These are phyloP conservation scores for Leishmania guyanensis DNA, from an alignment of 208 protist genomes.

Conservation along the genomic window DNA sequence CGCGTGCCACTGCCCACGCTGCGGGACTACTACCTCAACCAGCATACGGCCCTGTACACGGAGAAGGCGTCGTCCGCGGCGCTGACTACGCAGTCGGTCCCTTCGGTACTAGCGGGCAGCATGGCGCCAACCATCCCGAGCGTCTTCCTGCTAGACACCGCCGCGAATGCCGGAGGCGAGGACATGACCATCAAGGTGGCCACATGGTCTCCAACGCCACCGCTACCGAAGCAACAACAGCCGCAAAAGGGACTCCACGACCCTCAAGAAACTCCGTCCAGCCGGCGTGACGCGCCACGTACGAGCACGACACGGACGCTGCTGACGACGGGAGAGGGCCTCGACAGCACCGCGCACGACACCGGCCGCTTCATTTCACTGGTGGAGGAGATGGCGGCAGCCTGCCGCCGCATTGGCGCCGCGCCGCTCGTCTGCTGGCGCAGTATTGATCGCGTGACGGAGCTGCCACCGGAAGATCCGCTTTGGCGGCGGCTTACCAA, in stretches of 20 bases:
- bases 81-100: not conserved
- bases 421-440: slow-evolving; percentile 31
- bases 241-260: too few species aligned
- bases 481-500: not conserved
- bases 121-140: not conserved
- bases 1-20: not conserved
- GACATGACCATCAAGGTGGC: not conserved
- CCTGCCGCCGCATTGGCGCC: slow-evolving; percentile 18
- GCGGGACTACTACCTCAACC: slow-evolving; percentile 16
- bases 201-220: not conserved
- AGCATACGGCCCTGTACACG: slow-evolving; percentile 4
- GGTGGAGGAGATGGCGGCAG: slow-evolving; percentile 32
- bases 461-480: slow-evolving; percentile 9
- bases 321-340: not conserved
- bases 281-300: not conserved
- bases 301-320: not conserved
- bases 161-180: not conserved
- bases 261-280: not conserved
- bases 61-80: not conserved
- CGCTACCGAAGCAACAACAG: not conserved
- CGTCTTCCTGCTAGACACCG: not conserved
- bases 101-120: not conserved
- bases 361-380: slow-evolving; percentile 22
- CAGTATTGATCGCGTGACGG: slow-evolving; percentile 26
- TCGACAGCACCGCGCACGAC: not conserved